Percentiles rank a stretch among this genome's conserved stretches.
Evolutionary conservation across 495 filamentous ascomycete species (phyloP).

Genomic region (Aspergillus campestris): DNA sequence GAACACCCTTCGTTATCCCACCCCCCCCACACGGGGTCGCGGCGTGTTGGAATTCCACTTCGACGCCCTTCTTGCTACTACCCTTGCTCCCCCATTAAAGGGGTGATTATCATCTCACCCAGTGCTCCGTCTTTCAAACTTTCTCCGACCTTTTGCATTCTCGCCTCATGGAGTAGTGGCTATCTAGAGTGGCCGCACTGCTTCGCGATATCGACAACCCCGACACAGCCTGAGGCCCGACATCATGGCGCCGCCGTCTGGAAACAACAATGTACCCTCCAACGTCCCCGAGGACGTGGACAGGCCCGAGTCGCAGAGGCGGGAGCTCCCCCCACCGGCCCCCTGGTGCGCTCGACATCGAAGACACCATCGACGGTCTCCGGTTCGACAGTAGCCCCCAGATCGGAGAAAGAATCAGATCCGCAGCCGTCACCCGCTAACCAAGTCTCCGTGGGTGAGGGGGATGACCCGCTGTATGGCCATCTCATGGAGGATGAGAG

Average conservation of each 20-base stretch:
- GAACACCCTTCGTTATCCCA: too few relatives aligned
- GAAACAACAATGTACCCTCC: not conserved
- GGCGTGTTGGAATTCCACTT: too few relatives aligned
- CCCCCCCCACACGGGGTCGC: too few relatives aligned
- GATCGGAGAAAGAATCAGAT: conserved; percentile 15
- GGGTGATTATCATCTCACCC: too few relatives aligned
- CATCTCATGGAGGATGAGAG: conserved; percentile 47
- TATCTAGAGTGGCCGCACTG: too few relatives aligned
- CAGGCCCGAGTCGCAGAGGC: conserved; percentile 6
- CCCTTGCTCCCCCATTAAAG: too few relatives aligned
- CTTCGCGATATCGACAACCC: too few relatives aligned
- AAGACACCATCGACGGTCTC: conserved; percentile 15
- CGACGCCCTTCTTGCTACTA: too few relatives aligned
- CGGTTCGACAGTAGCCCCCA: conserved; percentile 11
- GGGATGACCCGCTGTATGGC: conserved; percentile 28
- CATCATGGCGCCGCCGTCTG: too few relatives aligned
- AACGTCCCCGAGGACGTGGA: not conserved
- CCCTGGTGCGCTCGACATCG: conserved; percentile 8
- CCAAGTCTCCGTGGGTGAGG: conserved; percentile 10
- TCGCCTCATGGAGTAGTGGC: not conserved
- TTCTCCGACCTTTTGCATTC: not conserved
- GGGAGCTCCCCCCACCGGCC: not conserved
- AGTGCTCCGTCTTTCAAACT: not conserved
- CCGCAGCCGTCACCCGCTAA: conserved; percentile 4
- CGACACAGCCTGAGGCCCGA: too few relatives aligned